Evolutionary conservation across 257 asterid species (phyloP).

Genomic region (Asclepias syriaca): DNA sequence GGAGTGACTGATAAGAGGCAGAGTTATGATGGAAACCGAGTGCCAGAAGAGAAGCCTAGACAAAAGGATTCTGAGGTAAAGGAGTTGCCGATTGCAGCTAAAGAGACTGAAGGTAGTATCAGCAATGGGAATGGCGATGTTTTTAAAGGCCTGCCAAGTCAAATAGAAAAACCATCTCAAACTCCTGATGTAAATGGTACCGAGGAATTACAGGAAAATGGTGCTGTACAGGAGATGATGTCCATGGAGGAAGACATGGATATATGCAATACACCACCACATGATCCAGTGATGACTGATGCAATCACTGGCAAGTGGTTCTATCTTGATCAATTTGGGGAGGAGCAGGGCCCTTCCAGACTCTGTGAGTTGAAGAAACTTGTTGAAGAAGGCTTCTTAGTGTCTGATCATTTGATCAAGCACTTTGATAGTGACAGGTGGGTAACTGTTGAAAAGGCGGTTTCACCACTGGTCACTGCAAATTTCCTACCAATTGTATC

Average conservation of each 20-base stretch:
- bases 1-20: constrained; percentile 51
- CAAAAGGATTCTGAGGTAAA: constrained; percentile 44
- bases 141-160: constrained; percentile 22
- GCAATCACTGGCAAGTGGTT: constrained; percentile 77
- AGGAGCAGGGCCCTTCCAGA: constrained; percentile 80
- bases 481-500: constrained; percentile 68
- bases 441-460: constrained; percentile 93
- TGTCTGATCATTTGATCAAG: constrained; percentile 85
- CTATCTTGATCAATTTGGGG: constrained; percentile 76
- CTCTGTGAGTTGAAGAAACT: constrained; percentile 74
- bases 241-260: constrained; percentile 99
- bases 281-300: constrained; percentile 51
- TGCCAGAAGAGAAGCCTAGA: constrained; percentile 53
- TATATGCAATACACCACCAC: constrained; percentile 98
- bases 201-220: constrained; percentile 56
- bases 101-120: constrained; percentile 52
- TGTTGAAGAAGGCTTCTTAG: constrained; percentile 72
- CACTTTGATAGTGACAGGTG: constrained; percentile 86
- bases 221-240: constrained; percentile 54
- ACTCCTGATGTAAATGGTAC: constrained; percentile 30
- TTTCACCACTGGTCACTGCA: constrained; percentile 65
- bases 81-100: constrained; percentile 34
- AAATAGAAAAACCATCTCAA: constrained; percentile 34
- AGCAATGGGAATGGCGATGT: constrained; percentile 31
- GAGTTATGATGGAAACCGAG: constrained; percentile 46